Conservation (phyloP, 345 rosid genomes). For the Eucalyptus cloeziana region DNA sequence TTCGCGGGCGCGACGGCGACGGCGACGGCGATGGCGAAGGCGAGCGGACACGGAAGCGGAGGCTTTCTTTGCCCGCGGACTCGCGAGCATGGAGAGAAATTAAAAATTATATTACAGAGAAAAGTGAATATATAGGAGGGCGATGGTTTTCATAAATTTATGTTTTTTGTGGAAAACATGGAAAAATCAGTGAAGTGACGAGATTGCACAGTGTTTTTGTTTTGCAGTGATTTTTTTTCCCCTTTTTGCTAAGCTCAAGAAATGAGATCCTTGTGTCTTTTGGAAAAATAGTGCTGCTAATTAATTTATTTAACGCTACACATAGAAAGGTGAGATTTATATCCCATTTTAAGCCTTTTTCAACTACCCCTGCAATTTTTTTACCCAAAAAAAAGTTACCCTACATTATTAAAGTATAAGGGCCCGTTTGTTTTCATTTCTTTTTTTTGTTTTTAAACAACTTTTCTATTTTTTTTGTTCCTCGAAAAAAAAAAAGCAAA, state of each 20-base stretch:
- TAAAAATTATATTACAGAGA: background rate
- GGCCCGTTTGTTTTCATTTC: too few species aligned
- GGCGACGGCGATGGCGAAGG: background rate
- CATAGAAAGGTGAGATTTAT: background rate
- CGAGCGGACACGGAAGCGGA: background rate
- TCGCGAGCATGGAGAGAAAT: background rate
- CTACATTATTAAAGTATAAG: background rate
- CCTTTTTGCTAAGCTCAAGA: background rate
- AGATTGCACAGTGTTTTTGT: background rate
- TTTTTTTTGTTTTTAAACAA: too few species aligned
- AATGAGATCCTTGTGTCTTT: background rate
- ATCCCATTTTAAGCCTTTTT: background rate
- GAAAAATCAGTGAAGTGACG: background rate
- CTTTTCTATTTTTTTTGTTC: too few species aligned
- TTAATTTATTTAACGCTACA: background rate
- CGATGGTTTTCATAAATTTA: background rate
- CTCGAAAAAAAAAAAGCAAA: too few species aligned
- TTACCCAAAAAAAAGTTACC: background rate
- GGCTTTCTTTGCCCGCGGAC: background rate
- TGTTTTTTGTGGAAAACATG: background rate
- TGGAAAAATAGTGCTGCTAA: background rate
- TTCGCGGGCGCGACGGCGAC: background rate
- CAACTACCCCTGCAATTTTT: background rate
- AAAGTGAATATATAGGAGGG: background rate
- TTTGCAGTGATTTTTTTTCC: background rate